Percentiles rank a stretch among this genome's conserved stretches.
Conservation (phyloP, 306 rosid genomes). For the Erythrophleum fordii region DNA sequence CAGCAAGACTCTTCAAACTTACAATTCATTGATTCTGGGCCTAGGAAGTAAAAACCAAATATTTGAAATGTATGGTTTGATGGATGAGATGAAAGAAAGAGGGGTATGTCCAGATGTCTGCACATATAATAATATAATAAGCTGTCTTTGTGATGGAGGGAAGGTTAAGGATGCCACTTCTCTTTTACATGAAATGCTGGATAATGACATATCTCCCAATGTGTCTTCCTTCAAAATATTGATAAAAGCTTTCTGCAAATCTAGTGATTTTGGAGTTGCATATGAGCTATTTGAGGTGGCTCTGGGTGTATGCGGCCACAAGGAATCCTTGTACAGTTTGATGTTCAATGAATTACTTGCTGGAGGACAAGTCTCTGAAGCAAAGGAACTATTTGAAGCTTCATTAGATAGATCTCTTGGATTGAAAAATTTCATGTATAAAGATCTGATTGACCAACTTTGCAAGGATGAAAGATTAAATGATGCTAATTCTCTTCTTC, state of each 20-base stretch:
- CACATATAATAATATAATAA: slow-evolving; percentile 79
- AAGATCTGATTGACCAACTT: slow-evolving; percentile 72
- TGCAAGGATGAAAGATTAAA: slow-evolving; percentile 73
- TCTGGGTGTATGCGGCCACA: slow-evolving; percentile 68
- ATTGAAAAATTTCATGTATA: slow-evolving; percentile 69
- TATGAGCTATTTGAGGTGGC: slow-evolving; percentile 73
- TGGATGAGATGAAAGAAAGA: slow-evolving; percentile 94
- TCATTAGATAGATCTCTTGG: slow-evolving; percentile 66
- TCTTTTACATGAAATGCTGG: slow-evolving; percentile 88
- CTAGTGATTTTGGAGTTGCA: slow-evolving; percentile 64
- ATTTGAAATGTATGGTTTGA: slow-evolving; percentile 89
- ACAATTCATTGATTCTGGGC: slow-evolving; percentile 83
- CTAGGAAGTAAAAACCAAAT: slow-evolving; percentile 70
- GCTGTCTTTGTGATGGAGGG: slow-evolving; percentile 79
- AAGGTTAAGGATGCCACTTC: slow-evolving; percentile 74
- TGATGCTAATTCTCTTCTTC: slow-evolving; percentile 71
- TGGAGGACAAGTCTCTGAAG: slow-evolving; percentile 66
- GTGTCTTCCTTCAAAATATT: slow-evolving; percentile 73
- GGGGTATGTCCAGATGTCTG: slow-evolving; percentile 70
- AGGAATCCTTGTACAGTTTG: slow-evolving; percentile 78
- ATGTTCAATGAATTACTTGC: slow-evolving; percentile 81
- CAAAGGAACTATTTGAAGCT: slow-evolving; percentile 71
- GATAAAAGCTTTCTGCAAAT: slow-evolving; percentile 76
- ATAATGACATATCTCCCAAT: slow-evolving; percentile 81
- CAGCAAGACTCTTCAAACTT: slow-evolving; percentile 86